Evolutionary conservation across 1,284 basidiomycete genomes (phyloP), one percentile per base, ranked within the genome.

Genomic region (Mycena citricolor): DNA sequence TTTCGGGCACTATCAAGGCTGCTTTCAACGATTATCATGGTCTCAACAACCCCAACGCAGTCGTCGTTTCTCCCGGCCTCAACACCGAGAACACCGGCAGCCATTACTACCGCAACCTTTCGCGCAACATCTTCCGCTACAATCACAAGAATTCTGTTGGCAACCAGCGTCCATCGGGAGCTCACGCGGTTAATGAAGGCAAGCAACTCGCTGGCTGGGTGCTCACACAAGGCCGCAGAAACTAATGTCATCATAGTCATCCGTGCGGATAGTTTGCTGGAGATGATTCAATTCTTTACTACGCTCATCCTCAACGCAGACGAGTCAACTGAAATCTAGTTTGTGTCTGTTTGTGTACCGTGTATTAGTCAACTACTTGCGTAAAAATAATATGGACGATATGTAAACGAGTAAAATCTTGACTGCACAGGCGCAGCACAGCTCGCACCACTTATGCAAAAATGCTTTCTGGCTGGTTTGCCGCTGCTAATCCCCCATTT

Each of bases 171-270:
- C 39, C 46, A 22, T 38, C 67, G 34, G 73, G 71, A 5, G 61
- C 71, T 19, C 83, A 84, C 56, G 82, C 83, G 2, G 63, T 74
- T 22, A 70, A 78, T 40, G 76, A 77, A 61, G 67, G 67, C 61
- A 30, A 45, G 26, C 14, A 20, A 32, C 34, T 14, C 31, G 19
- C 43, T 32, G 35, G 41, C 46, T 20, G 46, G 21, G 32, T 42
- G 30, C 25, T 29, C 31, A 31, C 11, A 39, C 28, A 19, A 11
- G 22, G 1, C 19, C 31, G 36, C 24, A n/a, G n/a, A n/a, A n/a
- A n/a, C n/a, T n/a, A 16, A 17, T 31, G 20, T 29, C 20, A 16
- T 3, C 37, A 14, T 16, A 68, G 65, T 62, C 30, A 54, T 68
- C 19, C 42, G 42, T 7, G 61, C 58, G 6, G 62, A 64, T 23